Evolutionary conservation across 306 rosid species (phyloP).

Genomic region (Lathyrus tuberosus): DNA sequence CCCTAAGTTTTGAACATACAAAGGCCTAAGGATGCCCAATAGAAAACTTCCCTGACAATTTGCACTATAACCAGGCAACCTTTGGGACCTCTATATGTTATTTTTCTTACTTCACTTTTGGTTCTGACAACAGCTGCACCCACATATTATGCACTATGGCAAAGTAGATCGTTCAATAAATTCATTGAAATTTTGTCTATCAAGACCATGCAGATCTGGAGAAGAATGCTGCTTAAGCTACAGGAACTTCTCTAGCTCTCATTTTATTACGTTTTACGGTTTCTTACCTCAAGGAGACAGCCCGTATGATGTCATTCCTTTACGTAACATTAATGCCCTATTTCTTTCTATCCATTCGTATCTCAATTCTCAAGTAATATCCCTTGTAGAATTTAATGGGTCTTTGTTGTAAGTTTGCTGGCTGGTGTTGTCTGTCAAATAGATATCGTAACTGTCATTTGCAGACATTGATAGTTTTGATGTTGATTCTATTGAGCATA

Average conservation of each 20-base stretch:
- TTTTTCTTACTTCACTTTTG: constrained; percentile 33
- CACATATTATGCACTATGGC: constrained; percentile 79
- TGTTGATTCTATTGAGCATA: too few relatives aligned
- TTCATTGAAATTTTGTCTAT: constrained; percentile 78
- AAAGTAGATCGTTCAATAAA: constrained; percentile 66
- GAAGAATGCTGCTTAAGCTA: constrained; percentile 85
- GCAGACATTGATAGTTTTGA: too few relatives aligned
- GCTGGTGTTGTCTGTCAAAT: too few relatives aligned
- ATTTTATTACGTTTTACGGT: constrained; percentile 77
- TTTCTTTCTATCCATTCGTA: constrained; percentile 13
- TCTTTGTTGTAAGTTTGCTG: too few relatives aligned
- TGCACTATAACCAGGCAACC: background rate
- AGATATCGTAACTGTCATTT: too few relatives aligned
- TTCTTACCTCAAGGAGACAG: constrained; percentile 86
- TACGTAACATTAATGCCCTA: constrained; percentile 54
- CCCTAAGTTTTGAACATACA: too few relatives aligned
- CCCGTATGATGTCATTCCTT: constrained; percentile 70
- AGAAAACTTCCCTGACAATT: background rate
- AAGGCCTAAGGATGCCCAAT: too few relatives aligned
- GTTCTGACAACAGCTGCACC: too few relatives aligned
- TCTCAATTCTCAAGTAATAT: background rate
- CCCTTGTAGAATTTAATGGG: constrained; percentile 36
- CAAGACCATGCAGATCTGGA: constrained; percentile 84
- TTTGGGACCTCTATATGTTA: constrained; percentile 23
- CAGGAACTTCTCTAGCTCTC: constrained; percentile 75